Percentiles rank a stretch among this genome's conserved stretches.
Evolutionary conservation across 768 basidiomycete species (phyloP).

Genomic region (Mycena leptocephala): DNA sequence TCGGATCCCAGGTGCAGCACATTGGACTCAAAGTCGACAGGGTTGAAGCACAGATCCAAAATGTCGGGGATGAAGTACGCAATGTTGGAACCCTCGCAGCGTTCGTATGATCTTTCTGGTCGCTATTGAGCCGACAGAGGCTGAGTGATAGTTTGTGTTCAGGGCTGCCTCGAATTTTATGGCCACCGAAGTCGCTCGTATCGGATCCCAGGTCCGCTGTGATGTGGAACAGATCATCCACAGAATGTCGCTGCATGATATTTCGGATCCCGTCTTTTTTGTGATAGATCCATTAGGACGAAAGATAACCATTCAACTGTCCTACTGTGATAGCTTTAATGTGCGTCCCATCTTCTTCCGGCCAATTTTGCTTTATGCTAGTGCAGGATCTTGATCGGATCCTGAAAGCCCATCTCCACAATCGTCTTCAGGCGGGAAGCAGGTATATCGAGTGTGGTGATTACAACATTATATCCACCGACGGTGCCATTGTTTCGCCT

Average conservation of each 20-base stretch:
- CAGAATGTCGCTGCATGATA: background rate
- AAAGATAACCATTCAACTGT: background rate
- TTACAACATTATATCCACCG: constrained; percentile 3
- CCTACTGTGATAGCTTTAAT: background rate
- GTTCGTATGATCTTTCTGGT: background rate
- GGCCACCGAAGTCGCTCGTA: no score
- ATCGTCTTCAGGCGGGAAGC: constrained; percentile 9
- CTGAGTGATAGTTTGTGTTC: no score
- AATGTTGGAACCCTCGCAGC: background rate
- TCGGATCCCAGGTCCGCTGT: background rate
- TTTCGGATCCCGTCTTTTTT: background rate
- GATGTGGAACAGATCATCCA: background rate
- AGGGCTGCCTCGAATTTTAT: no score
- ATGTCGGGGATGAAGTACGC: no score
- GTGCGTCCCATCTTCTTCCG: background rate
- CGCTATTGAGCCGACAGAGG: background rate
- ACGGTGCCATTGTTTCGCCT: background rate
- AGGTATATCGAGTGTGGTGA: constrained; percentile 8
- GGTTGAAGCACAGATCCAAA: background rate
- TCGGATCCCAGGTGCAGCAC: background rate
- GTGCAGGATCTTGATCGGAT: constrained; percentile 14
- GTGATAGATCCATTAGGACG: no score
- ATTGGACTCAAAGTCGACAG: background rate
- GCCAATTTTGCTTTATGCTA: background rate
- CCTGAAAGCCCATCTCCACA: constrained; percentile 6